Conservation (phyloP, 2,329 filamentous ascomycete genomes). For the Fusarium algeriense region DNA sequence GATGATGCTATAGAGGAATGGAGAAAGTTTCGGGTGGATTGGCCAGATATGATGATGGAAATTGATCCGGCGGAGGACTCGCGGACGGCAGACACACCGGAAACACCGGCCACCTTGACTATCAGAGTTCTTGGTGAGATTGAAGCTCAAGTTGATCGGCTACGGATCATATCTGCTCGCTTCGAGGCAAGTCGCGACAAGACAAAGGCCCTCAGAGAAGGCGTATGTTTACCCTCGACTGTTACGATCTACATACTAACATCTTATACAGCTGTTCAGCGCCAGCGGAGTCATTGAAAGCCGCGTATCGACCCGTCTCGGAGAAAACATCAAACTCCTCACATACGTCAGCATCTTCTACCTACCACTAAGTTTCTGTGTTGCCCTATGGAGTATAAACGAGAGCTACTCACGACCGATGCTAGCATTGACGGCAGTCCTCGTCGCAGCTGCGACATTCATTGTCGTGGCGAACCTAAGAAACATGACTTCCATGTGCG, state of each 20-base stretch:
- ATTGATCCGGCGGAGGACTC: neutral
- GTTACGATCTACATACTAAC: rapidly evolving
- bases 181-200: conserved; percentile 3
- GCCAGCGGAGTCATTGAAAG: conserved; percentile 7
- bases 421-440: neutral
- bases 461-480: neutral
- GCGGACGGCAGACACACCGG: neutral
- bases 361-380: conserved; percentile 53
- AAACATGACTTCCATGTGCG: neutral
- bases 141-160: neutral
- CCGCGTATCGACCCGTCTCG: conserved; percentile 36
- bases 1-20: conserved; percentile 7
- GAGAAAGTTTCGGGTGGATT: neutral
- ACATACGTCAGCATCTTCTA: conserved; percentile 58
- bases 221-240: neutral
- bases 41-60: neutral
- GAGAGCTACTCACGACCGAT: neutral
- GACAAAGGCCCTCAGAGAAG: conserved; percentile 10
- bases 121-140: neutral
- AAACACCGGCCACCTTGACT: neutral
- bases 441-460: conserved; percentile 2
- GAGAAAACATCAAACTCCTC: conserved; percentile 54
- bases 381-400: conserved; percentile 24
- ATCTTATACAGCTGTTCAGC: neutral
- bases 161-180: neutral